phyloP scores from a whole-genome alignment of 768 basidiomycete species.

The Chalciporus chontae region DNA sequence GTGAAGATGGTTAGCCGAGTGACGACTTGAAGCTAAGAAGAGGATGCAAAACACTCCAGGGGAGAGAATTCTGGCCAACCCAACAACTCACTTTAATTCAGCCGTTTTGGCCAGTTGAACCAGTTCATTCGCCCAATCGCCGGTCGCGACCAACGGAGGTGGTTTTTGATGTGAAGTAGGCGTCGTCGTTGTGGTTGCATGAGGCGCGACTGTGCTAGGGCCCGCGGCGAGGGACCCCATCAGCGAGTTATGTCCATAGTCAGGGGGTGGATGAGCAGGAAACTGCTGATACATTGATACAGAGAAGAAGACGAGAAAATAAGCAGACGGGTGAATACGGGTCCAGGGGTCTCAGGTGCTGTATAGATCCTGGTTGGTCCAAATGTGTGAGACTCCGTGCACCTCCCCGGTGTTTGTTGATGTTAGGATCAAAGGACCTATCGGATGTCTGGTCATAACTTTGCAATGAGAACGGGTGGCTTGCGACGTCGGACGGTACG shows the following conservation, averaged over 20 bases:
- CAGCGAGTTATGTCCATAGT: conserved; percentile 32
- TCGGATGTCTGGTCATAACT: too few relatives aligned
- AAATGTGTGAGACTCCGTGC: conserved; percentile 23
- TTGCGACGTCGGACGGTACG: too few relatives aligned
- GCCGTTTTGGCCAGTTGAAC: conserved; percentile 85
- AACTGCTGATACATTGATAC: conserved; percentile 36
- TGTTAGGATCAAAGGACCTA: conserved; percentile 33
- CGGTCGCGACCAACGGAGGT: conserved; percentile 69
- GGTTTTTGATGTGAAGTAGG: conserved; percentile 24
- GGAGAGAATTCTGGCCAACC: neutral
- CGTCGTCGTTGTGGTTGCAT: conserved; percentile 26
- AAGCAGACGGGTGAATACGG: conserved; percentile 16
- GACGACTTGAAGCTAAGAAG: conserved; percentile 1
- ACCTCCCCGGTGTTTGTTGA: conserved; percentile 22
- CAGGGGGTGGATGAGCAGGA: conserved; percentile 29
- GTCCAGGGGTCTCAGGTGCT: conserved; percentile 28
- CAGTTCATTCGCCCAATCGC: conserved; percentile 85
- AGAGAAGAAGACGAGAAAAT: conserved; percentile 22
- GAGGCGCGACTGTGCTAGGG: conserved; percentile 32
- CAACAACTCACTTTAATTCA: conserved; percentile 73
- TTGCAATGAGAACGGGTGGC: too few relatives aligned
- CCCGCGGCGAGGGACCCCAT: conserved; percentile 32
- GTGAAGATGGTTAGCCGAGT: conserved; percentile 9
- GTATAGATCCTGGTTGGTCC: conserved; percentile 4
- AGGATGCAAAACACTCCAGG: neutral